A percentile compares a stretch with the other conserved stretches of the same genome.
Evolutionary conservation across 495 filamentous ascomycete genomes (phyloP).

Genomic region (Aspergillus nidulans): DNA sequence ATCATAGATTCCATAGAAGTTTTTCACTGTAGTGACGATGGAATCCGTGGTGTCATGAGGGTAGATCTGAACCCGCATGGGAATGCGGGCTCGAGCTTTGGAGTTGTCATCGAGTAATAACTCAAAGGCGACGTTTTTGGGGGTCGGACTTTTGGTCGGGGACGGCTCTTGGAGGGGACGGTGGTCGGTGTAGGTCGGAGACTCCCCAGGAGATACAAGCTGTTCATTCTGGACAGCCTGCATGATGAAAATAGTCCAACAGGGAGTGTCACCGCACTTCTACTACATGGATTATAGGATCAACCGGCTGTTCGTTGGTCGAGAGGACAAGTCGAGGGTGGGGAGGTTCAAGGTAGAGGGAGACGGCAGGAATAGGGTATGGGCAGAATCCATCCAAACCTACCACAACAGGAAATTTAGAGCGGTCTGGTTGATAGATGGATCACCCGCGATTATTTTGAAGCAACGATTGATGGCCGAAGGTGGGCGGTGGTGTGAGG

Average conservation of each 20-base stretch:
- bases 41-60: constrained; percentile 93
- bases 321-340: constrained; percentile 19
- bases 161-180: constrained; percentile 36
- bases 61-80: constrained; percentile 86
- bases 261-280: constrained; percentile 24
- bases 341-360: constrained; percentile 25
- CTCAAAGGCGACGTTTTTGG: constrained; percentile 83
- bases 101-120: constrained; percentile 70
- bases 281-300: constrained; percentile 38
- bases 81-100: constrained; percentile 71
- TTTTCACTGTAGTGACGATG: constrained; percentile 94
- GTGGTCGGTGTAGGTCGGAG: constrained; percentile 27
- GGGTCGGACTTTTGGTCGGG: constrained; percentile 48
- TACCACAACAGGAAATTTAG: constrained; percentile 36
- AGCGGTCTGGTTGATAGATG: constrained; percentile 29
- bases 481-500: constrained; percentile 33
- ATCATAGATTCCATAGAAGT: constrained; percentile 92
- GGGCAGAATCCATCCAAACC: constrained; percentile 38
- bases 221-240: constrained; percentile 41
- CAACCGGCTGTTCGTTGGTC: constrained; percentile 37
- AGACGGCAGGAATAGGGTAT: constrained; percentile 25
- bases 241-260: constrained; percentile 29
- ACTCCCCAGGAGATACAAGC: constrained; percentile 37
- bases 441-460: constrained; percentile 35
- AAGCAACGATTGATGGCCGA: constrained; percentile 26